Base-by-base conservation (phyloP, 306 rosid species). In the Malus domestica region DNA sequence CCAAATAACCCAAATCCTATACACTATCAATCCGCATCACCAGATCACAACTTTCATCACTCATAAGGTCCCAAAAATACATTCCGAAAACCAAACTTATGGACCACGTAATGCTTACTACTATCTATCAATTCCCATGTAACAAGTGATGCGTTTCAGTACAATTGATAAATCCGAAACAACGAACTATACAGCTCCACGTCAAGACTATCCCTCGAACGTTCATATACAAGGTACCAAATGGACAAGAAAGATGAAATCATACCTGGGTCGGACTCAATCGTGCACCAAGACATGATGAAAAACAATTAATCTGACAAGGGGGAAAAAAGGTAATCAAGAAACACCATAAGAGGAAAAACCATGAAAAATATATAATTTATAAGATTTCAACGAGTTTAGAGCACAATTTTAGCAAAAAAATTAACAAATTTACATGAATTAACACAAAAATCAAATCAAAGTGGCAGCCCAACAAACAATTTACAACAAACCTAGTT, bases 201-300 rank as follows among this genome's bases (percentile, higher is more conserved):
- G 7, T 8, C 23, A 64, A 67, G 18, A 5, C 15, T 57, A 27
- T 52, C 13, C 64, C 66, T 40, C 19, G 22, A 22, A 25, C 18
- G 16, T 4, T 54, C n/a, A 52, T 33, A 72, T 40, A 33, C 20
- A 72, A 11, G 10, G 54, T 22, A 71, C 75, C 35, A 35, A 52
- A 62, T 12, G 16, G 22, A 27, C 29, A 6, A 29, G 46, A 12
- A 30, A 57, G 54, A 38, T 18, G 75, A 45, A 40, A 77, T 20
- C 80, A 74, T 90, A 95, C 99, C 97, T 3, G 97, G 99, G 87
- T 95, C 99, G 49, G 99, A 95, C 81, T 95, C 99, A 82, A 95
- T 92, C n/a, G 99, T 92, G 78, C 99, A 95, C 99, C 99, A 95
- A 86, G 99, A 92, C 97, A 95, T 95, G 87, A 69, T 86, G 46